Evolutionary conservation across 1,284 basidiomycete species (phyloP), one percentile per base, ranked within the genome.

Genomic region (Abortiporus biennis): DNA sequence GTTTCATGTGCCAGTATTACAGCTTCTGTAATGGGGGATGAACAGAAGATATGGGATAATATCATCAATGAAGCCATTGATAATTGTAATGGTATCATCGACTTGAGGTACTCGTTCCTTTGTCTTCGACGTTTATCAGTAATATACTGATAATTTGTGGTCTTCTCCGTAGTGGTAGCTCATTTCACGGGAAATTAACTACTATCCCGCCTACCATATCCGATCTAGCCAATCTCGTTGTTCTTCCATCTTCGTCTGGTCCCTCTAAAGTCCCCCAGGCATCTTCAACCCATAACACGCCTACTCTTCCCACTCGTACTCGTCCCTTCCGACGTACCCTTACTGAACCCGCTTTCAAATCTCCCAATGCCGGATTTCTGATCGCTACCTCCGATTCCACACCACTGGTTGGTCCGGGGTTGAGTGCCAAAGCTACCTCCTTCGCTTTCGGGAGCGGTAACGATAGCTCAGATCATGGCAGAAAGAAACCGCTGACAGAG

Each of bases 211-310:
- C 62, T 1, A 61, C 59, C 1, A 64, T 76, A 8, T 42, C 54
- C 1, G 72, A 74, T 33, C 57, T 74, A 8, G 57, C 57, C 17
- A 59, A 61, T 4, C 64, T 72, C 22, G 66, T 67, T 12, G 60
- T 66, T 3, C 55, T 71, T 3, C 54, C 62, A 2, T 45, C 53
- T 19, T 50, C 45, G 33, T 15, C n/a, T n/a, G n/a, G n/a, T 21
- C 19, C 35, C 13, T 17, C 19, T 19, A 6, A n/a, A n/a, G n/a
- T n/a, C n/a, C n/a, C n/a, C n/a, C n/a, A n/a, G n/a, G 27, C 27
- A 29, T n/a, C 8, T n/a, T 29, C 27, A 29, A 29, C 27, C 8
- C 27, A n/a, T 8, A 29, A n/a, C 9, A 29, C 12, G n/a, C 36
- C 12, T 37, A 15, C 12, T 37, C 36, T 37, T 21, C 36, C 9